Percentiles rank a stretch among this genome's conserved stretches.
phyloP scores from a whole-genome alignment of 1,284 basidiomycete genomes.

The Pascua sp. region DNA sequence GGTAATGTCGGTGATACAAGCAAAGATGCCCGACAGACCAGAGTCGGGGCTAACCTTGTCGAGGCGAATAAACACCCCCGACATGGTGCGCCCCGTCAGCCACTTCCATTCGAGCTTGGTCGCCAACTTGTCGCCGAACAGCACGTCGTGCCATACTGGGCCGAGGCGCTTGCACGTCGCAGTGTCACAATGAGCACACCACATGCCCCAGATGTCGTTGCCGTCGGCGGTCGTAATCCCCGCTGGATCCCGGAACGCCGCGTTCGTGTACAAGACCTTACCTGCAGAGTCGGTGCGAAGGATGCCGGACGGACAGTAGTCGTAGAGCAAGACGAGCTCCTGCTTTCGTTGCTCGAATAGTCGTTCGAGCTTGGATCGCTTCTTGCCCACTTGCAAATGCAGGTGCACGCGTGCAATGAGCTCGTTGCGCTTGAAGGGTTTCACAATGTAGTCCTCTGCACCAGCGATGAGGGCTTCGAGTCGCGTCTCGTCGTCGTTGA shows the following conservation, averaged over 20 bases:
- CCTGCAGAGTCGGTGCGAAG: conserved; percentile 30
- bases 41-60: conserved; percentile 24
- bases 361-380: conserved; percentile 35
- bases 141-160: background rate
- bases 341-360: conserved; percentile 34
- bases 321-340: conserved; percentile 44
- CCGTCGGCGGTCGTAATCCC: conserved; percentile 14
- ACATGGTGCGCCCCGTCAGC: conserved; percentile 30
- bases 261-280: conserved; percentile 32
- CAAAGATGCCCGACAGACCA: conserved; percentile 33
- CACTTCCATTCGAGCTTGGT: conserved; percentile 35
- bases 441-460: conserved; percentile 48
- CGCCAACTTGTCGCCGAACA: conserved; percentile 17
- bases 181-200: conserved; percentile 22
- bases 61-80: conserved; percentile 37
- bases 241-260: conserved; percentile 25
- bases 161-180: conserved; percentile 10
- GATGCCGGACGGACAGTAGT: conserved; percentile 42
- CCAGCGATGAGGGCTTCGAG: conserved; percentile 47
- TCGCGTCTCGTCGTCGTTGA: conserved; percentile 32
- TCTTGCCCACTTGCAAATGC: conserved; percentile 46
- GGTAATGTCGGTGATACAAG: conserved; percentile 40
- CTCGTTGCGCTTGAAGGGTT: conserved; percentile 49
- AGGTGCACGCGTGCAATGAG: conserved; percentile 49
- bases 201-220: background rate